phyloP scores from a whole-genome alignment of 148 eudicot genomes.

The Limonium bicolor region DNA sequence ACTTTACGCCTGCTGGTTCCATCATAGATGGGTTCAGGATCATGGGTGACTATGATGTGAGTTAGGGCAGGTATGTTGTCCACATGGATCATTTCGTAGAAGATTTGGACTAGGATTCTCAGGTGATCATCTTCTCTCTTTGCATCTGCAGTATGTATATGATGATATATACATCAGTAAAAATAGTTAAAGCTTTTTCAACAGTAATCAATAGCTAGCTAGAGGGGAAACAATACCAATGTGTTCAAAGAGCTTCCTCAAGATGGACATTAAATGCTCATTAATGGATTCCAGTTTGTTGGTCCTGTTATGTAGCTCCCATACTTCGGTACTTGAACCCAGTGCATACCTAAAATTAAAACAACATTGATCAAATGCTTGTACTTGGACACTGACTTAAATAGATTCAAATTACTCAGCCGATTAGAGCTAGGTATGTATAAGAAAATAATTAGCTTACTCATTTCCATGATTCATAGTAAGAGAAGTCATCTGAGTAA shows the following conservation, averaged over 20 bases:
- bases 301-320: constrained; percentile 49
- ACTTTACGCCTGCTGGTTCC: constrained; percentile 25
- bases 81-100: constrained; percentile 29
- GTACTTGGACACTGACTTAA: not conserved
- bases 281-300: constrained; percentile 36
- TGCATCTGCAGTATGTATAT: constrained; percentile 22
- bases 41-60: constrained; percentile 27
- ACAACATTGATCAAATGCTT: not conserved
- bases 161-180: not conserved
- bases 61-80: constrained; percentile 56
- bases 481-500: constrained; percentile 22
- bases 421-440: not conserved
- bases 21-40: constrained; percentile 32
- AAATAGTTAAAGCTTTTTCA: not conserved
- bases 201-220: not conserved
- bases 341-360: constrained; percentile 15
- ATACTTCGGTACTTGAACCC: constrained; percentile 25
- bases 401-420: not conserved
- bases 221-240: constrained; percentile 15
- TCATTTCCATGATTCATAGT: constrained; percentile 17
- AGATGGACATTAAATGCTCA: constrained; percentile 26
- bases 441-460: constrained; percentile 4
- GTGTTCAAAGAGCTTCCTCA: constrained; percentile 16
- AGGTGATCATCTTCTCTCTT: constrained; percentile 27
- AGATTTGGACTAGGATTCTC: constrained; percentile 10